Conservation (phyloP, 345 rosid species). For the Isatis tinctoria region DNA sequence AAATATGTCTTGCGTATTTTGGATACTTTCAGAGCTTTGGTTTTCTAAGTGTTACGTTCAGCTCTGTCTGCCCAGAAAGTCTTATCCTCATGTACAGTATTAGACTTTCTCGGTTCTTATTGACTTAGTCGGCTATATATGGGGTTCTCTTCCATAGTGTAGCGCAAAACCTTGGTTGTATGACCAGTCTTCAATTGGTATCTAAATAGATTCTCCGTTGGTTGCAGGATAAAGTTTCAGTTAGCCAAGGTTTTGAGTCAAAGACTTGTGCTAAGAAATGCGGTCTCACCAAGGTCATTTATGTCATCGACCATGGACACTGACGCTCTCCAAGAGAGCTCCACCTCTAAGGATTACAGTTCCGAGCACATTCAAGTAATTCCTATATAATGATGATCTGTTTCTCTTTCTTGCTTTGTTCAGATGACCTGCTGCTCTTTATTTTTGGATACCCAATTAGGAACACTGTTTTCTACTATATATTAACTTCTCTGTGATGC, state of each 20-base stretch:
- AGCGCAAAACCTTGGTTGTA: background rate
- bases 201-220: background rate
- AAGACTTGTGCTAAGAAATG: constrained; percentile 37
- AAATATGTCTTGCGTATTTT: background rate
- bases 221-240: constrained; percentile 47
- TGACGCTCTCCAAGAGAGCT: constrained; percentile 50
- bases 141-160: background rate
- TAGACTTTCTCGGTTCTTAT: background rate
- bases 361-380: constrained; percentile 92
- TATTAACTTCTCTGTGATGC: background rate
- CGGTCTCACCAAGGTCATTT: constrained; percentile 53
- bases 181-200: background rate
- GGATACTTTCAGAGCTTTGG: background rate
- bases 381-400: background rate
- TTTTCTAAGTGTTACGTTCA: background rate
- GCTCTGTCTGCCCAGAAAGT: background rate
- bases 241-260: constrained; percentile 33
- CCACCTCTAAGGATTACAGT: constrained; percentile 58
- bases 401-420: constrained; percentile 1
- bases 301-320: constrained; percentile 58
- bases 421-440: background rate
- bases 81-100: background rate
- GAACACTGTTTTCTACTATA: background rate
- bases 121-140: background rate
- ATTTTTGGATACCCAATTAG: background rate